Base-by-base conservation (phyloP, 176 grass and related monocot genomes). In the Pontederia paniculata region DNA sequence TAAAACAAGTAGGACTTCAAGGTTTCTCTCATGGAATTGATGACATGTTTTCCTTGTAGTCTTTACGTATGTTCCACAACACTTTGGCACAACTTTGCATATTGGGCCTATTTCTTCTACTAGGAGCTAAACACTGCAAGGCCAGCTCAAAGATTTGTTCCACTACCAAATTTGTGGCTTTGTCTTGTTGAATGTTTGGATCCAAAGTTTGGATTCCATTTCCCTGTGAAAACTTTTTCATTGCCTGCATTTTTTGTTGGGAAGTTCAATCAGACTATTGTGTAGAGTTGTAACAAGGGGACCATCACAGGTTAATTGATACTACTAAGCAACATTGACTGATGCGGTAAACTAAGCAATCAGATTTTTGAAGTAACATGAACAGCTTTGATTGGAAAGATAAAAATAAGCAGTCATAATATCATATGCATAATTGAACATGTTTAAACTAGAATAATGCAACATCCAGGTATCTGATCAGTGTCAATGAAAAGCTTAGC, bases 81-180 rank as follows among this genome's bases (percentile, higher is more conserved):
- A 87, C 79, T 78, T 94, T 76, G 11, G 79, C 80, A 8, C 83
- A 83, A 23, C 80, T 72, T 73, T 68, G 83, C 88, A 94, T 94
- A 44, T 72, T 72, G 9, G 88, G 88, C 0, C 88, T 59, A 47
- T 37, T 80, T 56, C 57, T 77, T 63, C 72, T 83, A 2, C 67
- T 83, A 46, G 70, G 76, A 77, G 83, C 73, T 63, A 94, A 46
- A 79, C 88, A 94, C 44, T 62, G 72, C 28, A 77, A 63, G 48
- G 76, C 73, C 41, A 94, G 54, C 60, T 94, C 88, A 44, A 74
- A 77, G 57, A 87, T 72, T 66, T 80, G 83, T 58, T 83, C 78
- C 0, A 94, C 73, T 8, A 65, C 74, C 3, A 94, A 67, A 64
- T 76, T 80, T 47, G 64, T 80, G 0, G 83, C 69, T 6, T 72